A percentile compares a stretch with the other conserved stretches of the same genome.
phyloP scores from a whole-genome alignment of 169 alveolate genomes.

The Eimeria tenella region DNA sequence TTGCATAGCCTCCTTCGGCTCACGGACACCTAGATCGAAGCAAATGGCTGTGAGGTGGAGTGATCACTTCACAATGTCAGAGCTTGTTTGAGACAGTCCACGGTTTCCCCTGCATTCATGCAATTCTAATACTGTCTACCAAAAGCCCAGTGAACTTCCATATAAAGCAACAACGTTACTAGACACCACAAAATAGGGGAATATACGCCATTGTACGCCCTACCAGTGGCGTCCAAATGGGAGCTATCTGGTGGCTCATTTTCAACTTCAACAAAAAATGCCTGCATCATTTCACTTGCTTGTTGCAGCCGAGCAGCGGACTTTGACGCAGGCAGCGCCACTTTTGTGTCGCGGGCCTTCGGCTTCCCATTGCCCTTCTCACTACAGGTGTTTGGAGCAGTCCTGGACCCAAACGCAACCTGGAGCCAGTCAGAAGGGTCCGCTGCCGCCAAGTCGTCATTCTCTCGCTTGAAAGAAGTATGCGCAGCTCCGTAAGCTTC shows the following conservation, averaged over 20 bases:
- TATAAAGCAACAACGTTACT: no score
- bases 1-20: no score
- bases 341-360: not conserved
- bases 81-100: no score
- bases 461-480: not conserved
- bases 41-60: no score
- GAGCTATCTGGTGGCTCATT: conserved; percentile 69
- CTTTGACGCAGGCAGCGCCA: not conserved
- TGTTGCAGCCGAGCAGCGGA: not conserved
- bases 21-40: no score
- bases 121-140: no score
- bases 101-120: no score
- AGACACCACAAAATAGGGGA: no score
- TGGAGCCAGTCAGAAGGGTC: conserved; percentile 64
- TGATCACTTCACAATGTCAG: no score
- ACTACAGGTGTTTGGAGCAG: not conserved
- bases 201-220: not conserved
- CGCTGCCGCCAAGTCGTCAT: not conserved
- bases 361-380: not conserved
- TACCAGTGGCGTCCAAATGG: conserved; percentile 61
- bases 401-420: conserved; percentile 39
- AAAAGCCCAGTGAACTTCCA: no score
- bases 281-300: conserved; percentile 34
- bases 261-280: conserved; percentile 53
- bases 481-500: not conserved